phyloP scores from a whole-genome alignment of 768 basidiomycete species.

The Fistulinella prunicolor region DNA sequence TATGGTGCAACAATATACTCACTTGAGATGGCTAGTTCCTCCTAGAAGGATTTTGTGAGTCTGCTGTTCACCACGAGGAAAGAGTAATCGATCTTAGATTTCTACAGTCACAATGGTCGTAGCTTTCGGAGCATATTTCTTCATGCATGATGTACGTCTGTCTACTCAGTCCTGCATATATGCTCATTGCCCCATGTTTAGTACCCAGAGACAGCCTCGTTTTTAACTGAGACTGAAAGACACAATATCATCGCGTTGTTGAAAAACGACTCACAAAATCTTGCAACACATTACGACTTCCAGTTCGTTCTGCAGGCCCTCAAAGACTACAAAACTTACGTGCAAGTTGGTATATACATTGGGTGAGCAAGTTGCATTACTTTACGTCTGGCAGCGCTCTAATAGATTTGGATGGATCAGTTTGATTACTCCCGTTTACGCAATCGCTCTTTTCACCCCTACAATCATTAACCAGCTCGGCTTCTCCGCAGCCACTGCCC shows the following conservation, averaged over 20 bases:
- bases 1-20: conserved; percentile 1
- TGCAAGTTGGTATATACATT: conserved; percentile 38
- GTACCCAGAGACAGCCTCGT: conserved; percentile 59
- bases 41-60: conserved; percentile 28
- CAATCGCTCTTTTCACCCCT: conserved; percentile 50
- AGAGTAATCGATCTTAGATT: not conserved
- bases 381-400: not conserved
- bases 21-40: conserved; percentile 26
- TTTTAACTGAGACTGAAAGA: conserved; percentile 47
- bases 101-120: conserved; percentile 19
- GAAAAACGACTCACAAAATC: conserved; percentile 43
- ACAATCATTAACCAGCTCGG: conserved; percentile 51
- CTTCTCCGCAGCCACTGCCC: conserved; percentile 49
- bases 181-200: conserved; percentile 14
- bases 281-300: conserved; percentile 43
- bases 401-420: conserved; percentile 20
- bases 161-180: not conserved
- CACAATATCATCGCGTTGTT: conserved; percentile 32
- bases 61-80: not conserved
- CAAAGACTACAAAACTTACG: conserved; percentile 41
- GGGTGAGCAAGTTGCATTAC: conserved; percentile 30
- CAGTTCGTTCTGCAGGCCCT: conserved; percentile 50
- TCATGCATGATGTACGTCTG: conserved; percentile 49
- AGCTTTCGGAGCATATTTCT: conserved; percentile 38
- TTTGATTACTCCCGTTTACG: conserved; percentile 45